A percentile compares a stretch with the other conserved stretches of the same genome.
Conservation (phyloP, 805 yeast species). For the Saccharomycopsis amapae region DNA sequence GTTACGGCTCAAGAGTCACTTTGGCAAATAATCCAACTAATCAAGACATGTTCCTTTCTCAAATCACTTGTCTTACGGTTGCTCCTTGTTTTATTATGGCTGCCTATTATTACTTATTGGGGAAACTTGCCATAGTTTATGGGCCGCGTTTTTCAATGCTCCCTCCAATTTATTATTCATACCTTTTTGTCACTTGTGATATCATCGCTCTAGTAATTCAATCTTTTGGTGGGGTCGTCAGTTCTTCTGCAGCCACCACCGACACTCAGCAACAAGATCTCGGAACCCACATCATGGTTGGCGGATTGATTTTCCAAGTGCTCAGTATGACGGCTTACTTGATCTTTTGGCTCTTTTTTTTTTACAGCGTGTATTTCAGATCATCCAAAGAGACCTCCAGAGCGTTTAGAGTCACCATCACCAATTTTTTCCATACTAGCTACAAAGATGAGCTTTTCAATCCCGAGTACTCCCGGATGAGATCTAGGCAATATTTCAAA, state of each 20-base stretch:
- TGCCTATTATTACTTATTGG: conserved; percentile 67
- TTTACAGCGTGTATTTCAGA: conserved; percentile 32
- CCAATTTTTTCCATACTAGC: not conserved
- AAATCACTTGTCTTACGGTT: conserved; percentile 60
- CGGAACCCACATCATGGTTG: conserved; percentile 70
- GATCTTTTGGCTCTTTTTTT: conserved; percentile 41
- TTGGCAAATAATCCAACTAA: conserved; percentile 33
- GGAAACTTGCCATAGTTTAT: conserved; percentile 56
- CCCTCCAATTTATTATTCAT: conserved; percentile 40
- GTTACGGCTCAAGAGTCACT: conserved; percentile 55
- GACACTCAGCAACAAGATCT: not conserved
- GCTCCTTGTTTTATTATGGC: conserved; percentile 86
- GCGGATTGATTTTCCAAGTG: conserved; percentile 74
- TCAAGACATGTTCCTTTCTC: conserved; percentile 45
- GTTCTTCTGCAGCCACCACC: conserved; percentile 32
- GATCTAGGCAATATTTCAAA: conserved; percentile 33
- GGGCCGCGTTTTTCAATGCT: conserved; percentile 46
- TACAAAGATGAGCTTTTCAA: conserved; percentile 27
- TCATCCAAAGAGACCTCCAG: not conserved
- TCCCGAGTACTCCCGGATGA: conserved; percentile 30
- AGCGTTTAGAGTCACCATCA: not conserved
- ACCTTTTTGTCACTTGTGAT: conserved; percentile 62
- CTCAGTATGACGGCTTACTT: conserved; percentile 58
- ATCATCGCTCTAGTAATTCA: conserved; percentile 57
- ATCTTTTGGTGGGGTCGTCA: conserved; percentile 71